These are phyloP conservation scores for Globisporangium nodosum DNA, from an alignment of 352 stramenopile species.

Conservation along the genomic window DNA sequence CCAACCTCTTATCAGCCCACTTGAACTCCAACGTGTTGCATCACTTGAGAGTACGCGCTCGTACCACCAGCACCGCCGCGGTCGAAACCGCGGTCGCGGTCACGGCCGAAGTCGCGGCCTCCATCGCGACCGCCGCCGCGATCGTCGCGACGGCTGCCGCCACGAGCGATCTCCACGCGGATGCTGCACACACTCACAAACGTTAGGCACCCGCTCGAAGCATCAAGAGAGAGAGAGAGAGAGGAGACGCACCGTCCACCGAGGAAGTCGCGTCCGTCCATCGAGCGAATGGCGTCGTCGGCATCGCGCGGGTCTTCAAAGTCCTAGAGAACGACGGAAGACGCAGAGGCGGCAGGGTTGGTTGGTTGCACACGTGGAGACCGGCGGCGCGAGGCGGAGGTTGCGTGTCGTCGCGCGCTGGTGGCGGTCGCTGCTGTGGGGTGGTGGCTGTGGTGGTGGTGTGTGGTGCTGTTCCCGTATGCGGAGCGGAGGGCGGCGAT, in stretches of 20 bases:
- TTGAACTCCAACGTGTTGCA: not conserved
- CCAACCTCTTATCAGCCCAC: not conserved
- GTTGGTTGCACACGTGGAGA: conserved; percentile 31
- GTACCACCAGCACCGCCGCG: conserved; percentile 37
- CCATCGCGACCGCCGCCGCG: conserved; percentile 36
- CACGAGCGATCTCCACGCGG: conserved; percentile 76
- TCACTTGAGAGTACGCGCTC: not conserved
- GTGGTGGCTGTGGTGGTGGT: not conserved
- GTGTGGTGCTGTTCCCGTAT: not conserved
- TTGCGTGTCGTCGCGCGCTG: not conserved
- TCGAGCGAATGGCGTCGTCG: conserved; percentile 81
- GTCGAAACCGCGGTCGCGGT: conserved; percentile 46
- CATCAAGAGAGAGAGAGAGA: conserved; percentile 3
- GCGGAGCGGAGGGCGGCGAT: not conserved
- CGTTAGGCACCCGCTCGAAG: not conserved
- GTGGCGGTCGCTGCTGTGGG: not conserved
- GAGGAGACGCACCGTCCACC: conserved; percentile 52
- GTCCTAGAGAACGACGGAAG: conserved; percentile 67
- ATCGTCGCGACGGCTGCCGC: conserved; percentile 56
- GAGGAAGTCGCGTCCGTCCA: conserved; percentile 84
- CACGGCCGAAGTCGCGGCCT: conserved; percentile 22
- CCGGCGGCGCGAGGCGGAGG: not conserved
- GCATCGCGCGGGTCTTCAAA: conserved; percentile 87
- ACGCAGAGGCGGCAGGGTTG: conserved; percentile 31
- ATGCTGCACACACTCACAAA: conserved; percentile 30